These are phyloP conservation scores for Pichia insulana DNA, from an alignment of 805 yeast species.

Conservation along the genomic window DNA sequence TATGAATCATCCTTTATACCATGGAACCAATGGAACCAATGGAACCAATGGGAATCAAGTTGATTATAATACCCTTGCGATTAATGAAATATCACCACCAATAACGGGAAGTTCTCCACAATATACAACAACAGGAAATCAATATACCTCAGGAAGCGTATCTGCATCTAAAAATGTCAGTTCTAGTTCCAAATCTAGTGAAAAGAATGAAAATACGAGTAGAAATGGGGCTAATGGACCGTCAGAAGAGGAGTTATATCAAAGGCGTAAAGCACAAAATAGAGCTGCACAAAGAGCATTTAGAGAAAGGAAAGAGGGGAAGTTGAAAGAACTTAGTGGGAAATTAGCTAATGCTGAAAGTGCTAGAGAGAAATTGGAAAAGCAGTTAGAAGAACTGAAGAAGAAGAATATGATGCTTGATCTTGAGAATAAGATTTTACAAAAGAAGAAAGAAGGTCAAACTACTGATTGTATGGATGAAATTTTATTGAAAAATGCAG, in stretches of 20 bases:
- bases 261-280: slow-evolving; percentile 67
- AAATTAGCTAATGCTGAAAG: slow-evolving; percentile 49
- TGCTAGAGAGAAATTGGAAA: slow-evolving; percentile 33
- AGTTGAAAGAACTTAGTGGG: slow-evolving; percentile 55
- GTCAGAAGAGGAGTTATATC: slow-evolving; percentile 34
- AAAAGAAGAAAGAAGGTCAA: slow-evolving; percentile 8
- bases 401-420: slow-evolving; percentile 47
- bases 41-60: too few species aligned
- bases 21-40: too few species aligned
- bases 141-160: too few species aligned
- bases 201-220: background rate
- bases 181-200: background rate
- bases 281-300: slow-evolving; percentile 86
- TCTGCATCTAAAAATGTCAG: too few species aligned
- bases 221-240: background rate
- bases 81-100: background rate
- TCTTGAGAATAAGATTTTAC: slow-evolving; percentile 54
- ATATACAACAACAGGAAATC: background rate
- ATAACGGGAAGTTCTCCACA: background rate
- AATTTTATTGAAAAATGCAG: background rate
- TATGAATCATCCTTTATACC: too few species aligned
- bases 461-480: background rate
- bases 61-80: too few species aligned
- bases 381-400: slow-evolving; percentile 35
- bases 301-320: slow-evolving; percentile 71